Evolutionary conservation across 176 grass and related monocot genomes (phyloP).

Genomic region (Avena insularis): DNA sequence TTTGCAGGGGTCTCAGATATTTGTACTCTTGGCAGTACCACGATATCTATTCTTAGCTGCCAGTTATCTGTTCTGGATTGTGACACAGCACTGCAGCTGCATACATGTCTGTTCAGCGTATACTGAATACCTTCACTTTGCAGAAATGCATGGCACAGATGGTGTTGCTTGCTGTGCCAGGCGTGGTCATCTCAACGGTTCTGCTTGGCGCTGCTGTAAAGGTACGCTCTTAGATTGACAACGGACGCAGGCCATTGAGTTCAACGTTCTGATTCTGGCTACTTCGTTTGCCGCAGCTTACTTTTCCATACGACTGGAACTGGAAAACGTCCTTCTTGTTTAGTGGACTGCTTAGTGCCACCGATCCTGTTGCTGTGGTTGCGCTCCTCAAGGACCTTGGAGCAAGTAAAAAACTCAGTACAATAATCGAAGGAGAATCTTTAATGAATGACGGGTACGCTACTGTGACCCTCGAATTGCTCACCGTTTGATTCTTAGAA

Average conservation of each 20-base stretch:
- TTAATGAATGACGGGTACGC: constrained; percentile 95
- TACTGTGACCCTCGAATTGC: neutral
- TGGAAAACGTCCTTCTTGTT: constrained; percentile 95
- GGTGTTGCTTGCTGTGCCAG: constrained; percentile 88
- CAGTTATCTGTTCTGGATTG: neutral
- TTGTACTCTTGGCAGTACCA: neutral
- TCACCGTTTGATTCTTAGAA: constrained; percentile 6
- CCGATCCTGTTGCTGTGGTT: constrained; percentile 91
- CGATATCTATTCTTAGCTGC: neutral
- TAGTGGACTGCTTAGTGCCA: constrained; percentile 90
- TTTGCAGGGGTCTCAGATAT: neutral
- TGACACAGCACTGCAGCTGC: neutral
- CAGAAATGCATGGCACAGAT: constrained; percentile 96
- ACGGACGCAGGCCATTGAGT: neutral
- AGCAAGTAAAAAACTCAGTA: constrained; percentile 92
- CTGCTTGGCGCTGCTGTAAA: constrained; percentile 70
- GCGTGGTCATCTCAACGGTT: constrained; percentile 83
- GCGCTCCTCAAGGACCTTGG: constrained; percentile 93
- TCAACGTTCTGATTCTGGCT: neutral
- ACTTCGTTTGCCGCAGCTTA: constrained; percentile 52
- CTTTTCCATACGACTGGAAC: constrained; percentile 93
- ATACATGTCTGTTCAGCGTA: neutral
- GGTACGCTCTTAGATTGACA: constrained; percentile 35
- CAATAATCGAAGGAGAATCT: constrained; percentile 96
- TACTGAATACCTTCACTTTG: constrained; percentile 16